Conservation (phyloP, 306 rosid genomes). For the Cucurbita moschata region DNA sequence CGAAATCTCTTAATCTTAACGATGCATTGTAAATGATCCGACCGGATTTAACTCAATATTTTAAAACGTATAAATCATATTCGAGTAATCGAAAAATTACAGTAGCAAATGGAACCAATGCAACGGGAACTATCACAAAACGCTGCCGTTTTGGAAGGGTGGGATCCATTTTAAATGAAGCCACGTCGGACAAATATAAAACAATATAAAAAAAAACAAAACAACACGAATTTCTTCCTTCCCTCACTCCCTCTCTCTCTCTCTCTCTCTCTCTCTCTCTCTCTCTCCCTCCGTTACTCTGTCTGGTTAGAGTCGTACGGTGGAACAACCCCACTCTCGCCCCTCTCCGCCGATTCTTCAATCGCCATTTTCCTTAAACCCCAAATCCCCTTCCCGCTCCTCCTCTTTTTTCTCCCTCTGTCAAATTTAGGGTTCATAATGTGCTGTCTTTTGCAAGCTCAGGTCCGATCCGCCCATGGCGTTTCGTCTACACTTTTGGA, state of each 20-base stretch:
- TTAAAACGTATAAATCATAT: no score
- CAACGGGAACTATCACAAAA: background rate
- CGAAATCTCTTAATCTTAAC: no score
- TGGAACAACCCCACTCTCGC: background rate
- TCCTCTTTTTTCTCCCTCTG: background rate
- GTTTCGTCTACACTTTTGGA: background rate
- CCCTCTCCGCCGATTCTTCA: background rate
- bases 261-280: no score
- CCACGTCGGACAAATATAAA: background rate
- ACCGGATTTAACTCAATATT: no score
- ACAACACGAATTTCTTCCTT: background rate
- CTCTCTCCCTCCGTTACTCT: background rate
- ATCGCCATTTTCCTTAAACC: conserved; percentile 5
- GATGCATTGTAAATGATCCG: no score
- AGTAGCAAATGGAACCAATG: no score
- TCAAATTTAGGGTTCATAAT: background rate
- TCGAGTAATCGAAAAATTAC: no score
- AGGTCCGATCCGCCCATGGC: background rate
- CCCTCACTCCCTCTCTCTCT: background rate
- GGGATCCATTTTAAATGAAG: background rate
- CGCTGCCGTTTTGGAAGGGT: background rate
- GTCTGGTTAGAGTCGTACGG: background rate
- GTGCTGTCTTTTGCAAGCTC: background rate
- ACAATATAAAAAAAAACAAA: background rate
- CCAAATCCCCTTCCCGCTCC: background rate